Conservation (phyloP, 306 rosid genomes). For the Quercus berberidifolia region DNA sequence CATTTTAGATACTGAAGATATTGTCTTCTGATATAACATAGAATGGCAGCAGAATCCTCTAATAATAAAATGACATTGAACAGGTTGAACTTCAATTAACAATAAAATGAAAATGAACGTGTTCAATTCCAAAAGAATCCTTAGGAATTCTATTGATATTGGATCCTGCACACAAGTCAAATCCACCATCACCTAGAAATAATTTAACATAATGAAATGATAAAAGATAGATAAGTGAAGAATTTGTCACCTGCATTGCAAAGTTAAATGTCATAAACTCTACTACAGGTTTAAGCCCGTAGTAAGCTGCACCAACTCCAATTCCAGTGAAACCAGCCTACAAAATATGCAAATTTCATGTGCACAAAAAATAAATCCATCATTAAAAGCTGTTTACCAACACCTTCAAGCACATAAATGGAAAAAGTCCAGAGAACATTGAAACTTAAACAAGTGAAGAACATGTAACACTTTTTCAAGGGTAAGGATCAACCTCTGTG, state of each 20-base stretch:
- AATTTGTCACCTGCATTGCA: slow-evolving; percentile 91
- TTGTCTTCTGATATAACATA: no score
- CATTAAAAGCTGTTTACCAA: no score
- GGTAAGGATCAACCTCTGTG: slow-evolving; percentile 67
- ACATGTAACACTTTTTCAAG: neutral
- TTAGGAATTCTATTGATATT: no score
- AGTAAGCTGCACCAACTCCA: slow-evolving; percentile 98
- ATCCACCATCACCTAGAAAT: neutral
- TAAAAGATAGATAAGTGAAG: neutral
- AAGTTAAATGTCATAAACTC: slow-evolving; percentile 99
- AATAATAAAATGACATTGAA: no score
- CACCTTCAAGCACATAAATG: slow-evolving; percentile 12
- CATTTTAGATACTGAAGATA: no score
- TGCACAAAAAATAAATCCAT: no score
- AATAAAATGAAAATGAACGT: no score
- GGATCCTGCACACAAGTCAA: neutral
- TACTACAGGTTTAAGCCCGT: slow-evolving; percentile 84
- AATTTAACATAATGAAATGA: neutral
- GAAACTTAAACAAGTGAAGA: no score
- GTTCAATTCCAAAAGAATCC: no score
- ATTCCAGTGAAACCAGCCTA: slow-evolving; percentile 99
- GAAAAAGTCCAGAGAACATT: neutral
- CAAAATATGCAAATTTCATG: slow-evolving; percentile 4
- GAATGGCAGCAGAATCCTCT: no score
- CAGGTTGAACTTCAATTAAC: no score